These are phyloP conservation scores for Acacia concinna DNA, from an alignment of 331 rosid species.

Conservation along the genomic window DNA sequence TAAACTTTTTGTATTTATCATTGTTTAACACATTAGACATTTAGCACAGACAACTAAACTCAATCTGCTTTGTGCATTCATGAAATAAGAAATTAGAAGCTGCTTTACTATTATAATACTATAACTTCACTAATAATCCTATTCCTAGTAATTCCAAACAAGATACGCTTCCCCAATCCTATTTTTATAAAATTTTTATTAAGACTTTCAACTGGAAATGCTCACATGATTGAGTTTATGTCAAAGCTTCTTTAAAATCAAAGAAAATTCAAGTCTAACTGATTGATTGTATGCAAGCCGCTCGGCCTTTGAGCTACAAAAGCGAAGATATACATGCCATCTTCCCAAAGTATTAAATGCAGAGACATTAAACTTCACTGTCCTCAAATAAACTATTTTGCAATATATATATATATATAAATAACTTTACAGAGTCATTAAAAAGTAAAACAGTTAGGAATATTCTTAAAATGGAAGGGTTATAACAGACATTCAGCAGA, in stretches of 20 bases:
- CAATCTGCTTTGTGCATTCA: no score
- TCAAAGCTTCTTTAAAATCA: slow-evolving; percentile 7
- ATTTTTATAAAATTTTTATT: no score
- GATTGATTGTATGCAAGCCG: slow-evolving; percentile 30
- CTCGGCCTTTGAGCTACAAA: neutral
- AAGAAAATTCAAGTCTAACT: neutral
- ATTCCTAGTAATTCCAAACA: no score
- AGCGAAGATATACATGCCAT: slow-evolving; percentile 1
- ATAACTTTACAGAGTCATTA: slow-evolving; percentile 22
- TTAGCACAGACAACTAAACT: no score
- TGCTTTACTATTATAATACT: no score
- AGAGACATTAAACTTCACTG: slow-evolving; percentile 25
- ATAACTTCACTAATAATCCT: no score
- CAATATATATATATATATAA: slow-evolving; percentile 29
- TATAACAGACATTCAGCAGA: neutral
- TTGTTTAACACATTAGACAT: no score
- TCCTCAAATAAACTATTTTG: slow-evolving; percentile 22
- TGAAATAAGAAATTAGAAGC: no score
- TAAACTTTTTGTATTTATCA: no score
- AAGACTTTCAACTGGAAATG: neutral
- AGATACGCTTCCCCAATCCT: no score
- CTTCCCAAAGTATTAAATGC: slow-evolving; percentile 4
- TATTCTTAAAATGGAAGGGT: neutral
- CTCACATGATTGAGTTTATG: neutral
- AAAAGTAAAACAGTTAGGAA: slow-evolving; percentile 16